A percentile compares a stretch with the other conserved stretches of the same genome.
Evolutionary conservation across 2,329 filamentous ascomycete genomes (phyloP).

Genomic region (Basipetospora chlamydospora): DNA sequence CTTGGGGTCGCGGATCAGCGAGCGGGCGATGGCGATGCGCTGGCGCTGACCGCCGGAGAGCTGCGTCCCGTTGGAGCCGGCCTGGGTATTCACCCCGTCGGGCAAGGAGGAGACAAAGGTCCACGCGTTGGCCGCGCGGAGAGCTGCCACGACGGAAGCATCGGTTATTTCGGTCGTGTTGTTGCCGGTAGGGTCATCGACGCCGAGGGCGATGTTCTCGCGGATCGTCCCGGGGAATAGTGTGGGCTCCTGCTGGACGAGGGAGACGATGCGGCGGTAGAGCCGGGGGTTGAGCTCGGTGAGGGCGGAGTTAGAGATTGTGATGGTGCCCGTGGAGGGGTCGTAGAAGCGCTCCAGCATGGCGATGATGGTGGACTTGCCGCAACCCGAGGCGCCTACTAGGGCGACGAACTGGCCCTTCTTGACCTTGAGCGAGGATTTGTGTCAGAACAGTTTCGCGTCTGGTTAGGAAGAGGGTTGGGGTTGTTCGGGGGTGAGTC

Average conservation of each 20-base stretch:
- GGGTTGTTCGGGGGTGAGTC: conserved; percentile 46
- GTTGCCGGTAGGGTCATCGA: conserved; percentile 11
- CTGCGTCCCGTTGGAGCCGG: conserved; percentile 53
- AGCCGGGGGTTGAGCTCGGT: conserved; percentile 14
- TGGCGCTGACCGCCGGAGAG: conserved; percentile 62
- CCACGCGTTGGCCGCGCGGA: conserved; percentile 38
- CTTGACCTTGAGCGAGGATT: conserved; percentile 16
- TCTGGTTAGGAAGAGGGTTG: conserved; percentile 27
- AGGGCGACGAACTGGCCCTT: conserved; percentile 37
- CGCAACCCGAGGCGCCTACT: conserved; percentile 43
- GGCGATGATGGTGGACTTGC: conserved; percentile 45
- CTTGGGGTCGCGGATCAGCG: conserved; percentile 49
- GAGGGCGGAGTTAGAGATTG: conserved; percentile 16
- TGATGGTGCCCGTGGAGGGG: conserved; percentile 16
- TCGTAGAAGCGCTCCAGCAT: conserved; percentile 31
- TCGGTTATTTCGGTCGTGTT: conserved; percentile 11
- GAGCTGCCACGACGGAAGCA: conserved; percentile 31
- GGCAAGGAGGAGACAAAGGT: conserved; percentile 41
- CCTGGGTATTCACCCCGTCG: conserved; percentile 45
- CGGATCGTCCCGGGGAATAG: conserved; percentile 36
- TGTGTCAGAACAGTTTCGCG: neutral
- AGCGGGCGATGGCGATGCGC: conserved; percentile 57
- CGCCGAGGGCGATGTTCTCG: conserved; percentile 39
- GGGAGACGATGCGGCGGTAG: conserved; percentile 20
- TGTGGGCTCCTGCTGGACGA: conserved; percentile 26